A percentile compares a stretch with the other conserved stretches of the same genome.
phyloP scores from a whole-genome alignment of 176 grass and related monocot genomes.

The Ensete ventricosum region DNA sequence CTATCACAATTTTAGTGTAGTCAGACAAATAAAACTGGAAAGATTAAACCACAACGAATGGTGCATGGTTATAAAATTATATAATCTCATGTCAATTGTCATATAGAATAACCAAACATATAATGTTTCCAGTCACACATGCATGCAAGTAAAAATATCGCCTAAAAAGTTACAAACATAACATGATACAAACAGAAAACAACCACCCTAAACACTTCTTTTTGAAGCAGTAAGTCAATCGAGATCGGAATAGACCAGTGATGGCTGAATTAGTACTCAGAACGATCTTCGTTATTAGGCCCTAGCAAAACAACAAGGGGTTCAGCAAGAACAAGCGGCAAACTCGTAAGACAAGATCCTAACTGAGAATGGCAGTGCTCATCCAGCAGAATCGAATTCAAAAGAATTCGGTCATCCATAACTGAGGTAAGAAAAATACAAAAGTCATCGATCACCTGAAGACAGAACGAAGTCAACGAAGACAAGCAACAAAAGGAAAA shows the following conservation, averaged over 20 bases:
- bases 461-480: background rate
- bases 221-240: background rate
- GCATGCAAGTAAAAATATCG: background rate
- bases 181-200: background rate
- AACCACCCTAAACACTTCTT: background rate
- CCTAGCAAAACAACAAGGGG: background rate
- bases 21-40: background rate
- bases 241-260: background rate
- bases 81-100: background rate
- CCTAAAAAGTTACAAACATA: background rate
- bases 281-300: background rate
- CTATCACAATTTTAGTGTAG: background rate
- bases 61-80: background rate
- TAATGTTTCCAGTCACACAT: background rate
- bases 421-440: background rate
- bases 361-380: background rate
- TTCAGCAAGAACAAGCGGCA: background rate
- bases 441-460: background rate
- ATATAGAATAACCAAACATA: background rate
- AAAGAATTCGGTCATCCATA: background rate
- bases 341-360: background rate
- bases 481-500: background rate
- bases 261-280: background rate
- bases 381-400: background rate
- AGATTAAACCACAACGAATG: background rate